phyloP scores from a whole-genome alignment of 2,329 filamentous ascomycete species.

The Rutstroemia sp. region DNA sequence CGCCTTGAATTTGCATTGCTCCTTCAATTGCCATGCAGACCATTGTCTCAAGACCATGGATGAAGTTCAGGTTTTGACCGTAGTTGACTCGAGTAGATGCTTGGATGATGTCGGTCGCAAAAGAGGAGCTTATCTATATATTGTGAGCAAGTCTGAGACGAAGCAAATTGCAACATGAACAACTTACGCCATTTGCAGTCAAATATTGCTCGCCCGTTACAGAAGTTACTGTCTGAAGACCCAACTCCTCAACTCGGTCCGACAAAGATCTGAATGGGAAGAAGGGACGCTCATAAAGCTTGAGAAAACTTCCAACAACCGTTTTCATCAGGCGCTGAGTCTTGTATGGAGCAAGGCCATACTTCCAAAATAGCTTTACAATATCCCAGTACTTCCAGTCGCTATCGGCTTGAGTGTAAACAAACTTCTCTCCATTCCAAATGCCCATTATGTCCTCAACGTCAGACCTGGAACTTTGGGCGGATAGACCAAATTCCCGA shows the following conservation, averaged over 20 bases:
- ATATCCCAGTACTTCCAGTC: constrained; percentile 71
- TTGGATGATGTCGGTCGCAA: constrained; percentile 77
- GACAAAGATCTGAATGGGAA: constrained; percentile 82
- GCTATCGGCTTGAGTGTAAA: constrained; percentile 55
- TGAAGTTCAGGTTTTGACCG: constrained; percentile 76
- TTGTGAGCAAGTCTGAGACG: constrained; percentile 9
- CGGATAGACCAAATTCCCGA: constrained; percentile 60
- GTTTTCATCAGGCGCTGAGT: constrained; percentile 65
- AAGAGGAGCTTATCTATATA: constrained; percentile 51
- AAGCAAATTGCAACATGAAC: background rate
- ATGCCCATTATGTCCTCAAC: constrained; percentile 54
- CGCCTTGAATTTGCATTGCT: constrained; percentile 69
- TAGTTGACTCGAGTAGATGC: constrained; percentile 92
- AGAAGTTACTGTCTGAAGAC: constrained; percentile 56
- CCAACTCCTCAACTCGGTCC: constrained; percentile 58
- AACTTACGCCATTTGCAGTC: constrained; percentile 48
- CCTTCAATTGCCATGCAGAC: constrained; percentile 82
- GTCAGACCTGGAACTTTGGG: constrained; percentile 39
- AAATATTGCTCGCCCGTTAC: constrained; percentile 70
- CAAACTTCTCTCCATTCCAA: constrained; percentile 75
- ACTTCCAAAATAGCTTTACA: constrained; percentile 75
- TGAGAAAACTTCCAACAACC: constrained; percentile 65
- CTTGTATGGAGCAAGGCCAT: constrained; percentile 70
- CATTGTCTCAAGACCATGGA: constrained; percentile 87
- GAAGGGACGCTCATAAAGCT: constrained; percentile 70